Percentiles rank a stretch among this genome's conserved stretches.
phyloP scores from a whole-genome alignment of 768 basidiomycete species.

The Boletellus emodensis region DNA sequence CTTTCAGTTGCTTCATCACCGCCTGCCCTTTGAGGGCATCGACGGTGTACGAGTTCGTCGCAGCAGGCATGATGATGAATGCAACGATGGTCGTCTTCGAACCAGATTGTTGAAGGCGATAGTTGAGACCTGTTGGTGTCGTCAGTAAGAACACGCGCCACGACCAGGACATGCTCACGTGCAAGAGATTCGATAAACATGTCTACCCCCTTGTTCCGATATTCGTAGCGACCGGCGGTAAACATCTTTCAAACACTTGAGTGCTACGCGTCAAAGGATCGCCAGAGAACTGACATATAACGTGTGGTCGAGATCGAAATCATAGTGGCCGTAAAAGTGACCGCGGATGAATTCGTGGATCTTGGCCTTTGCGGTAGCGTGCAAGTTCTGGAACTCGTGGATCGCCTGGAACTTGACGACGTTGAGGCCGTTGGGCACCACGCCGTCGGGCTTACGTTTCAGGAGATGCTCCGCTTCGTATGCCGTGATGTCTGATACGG shows the following conservation, averaged over 20 bases:
- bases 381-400: slow-evolving; percentile 98
- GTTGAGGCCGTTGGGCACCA: slow-evolving; percentile 95
- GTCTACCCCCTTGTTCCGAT: slow-evolving; percentile 98
- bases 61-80: slow-evolving; percentile 98
- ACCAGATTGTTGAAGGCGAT: slow-evolving; percentile 54
- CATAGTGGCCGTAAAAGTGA: slow-evolving; percentile 97
- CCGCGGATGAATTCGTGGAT: slow-evolving; percentile 97
- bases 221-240: slow-evolving; percentile 99
- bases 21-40: slow-evolving; percentile 97
- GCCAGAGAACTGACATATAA: slow-evolving; percentile 56
- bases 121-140: slow-evolving; percentile 45
- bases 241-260: slow-evolving; percentile 63
- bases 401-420: slow-evolving; percentile 99
- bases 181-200: slow-evolving; percentile 99
- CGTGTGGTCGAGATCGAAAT: slow-evolving; percentile 93
- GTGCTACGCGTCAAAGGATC: background rate
- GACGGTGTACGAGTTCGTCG: slow-evolving; percentile 94
- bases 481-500: slow-evolving; percentile 96
- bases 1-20: slow-evolving; percentile 92
- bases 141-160: background rate
- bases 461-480: slow-evolving; percentile 95
- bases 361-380: slow-evolving; percentile 91
- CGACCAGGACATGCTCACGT: slow-evolving; percentile 44
- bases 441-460: slow-evolving; percentile 96
- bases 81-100: slow-evolving; percentile 88